A percentile compares a stretch with the other conserved stretches of the same genome.
phyloP scores from a whole-genome alignment of 805 yeast species.

The Candida railenensis region DNA sequence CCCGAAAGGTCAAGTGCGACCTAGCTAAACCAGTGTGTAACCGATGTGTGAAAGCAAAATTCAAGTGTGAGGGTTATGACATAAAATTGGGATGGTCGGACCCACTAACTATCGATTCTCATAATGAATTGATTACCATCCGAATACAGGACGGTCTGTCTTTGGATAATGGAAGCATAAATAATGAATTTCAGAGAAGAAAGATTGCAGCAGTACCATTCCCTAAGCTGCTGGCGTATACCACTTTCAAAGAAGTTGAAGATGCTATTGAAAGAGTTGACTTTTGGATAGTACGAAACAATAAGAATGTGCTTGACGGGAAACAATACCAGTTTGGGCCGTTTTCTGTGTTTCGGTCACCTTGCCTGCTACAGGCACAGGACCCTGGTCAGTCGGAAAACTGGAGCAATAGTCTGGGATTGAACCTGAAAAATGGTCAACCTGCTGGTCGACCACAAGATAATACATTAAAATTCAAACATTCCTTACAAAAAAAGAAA shows the following conservation, averaged over 20 bases:
- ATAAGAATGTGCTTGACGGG: not conserved
- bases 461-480: too few species aligned
- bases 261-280: constrained; percentile 34
- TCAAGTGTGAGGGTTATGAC: constrained; percentile 50
- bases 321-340: constrained; percentile 1
- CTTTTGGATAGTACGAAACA: constrained; percentile 4
- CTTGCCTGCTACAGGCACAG: too few species aligned
- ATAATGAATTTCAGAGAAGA: constrained; percentile 38
- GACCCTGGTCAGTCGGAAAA: too few species aligned
- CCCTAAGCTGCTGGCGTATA: constrained; percentile 32
- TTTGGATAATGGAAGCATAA: constrained; percentile 11
- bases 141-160: not conserved
- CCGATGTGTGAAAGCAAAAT: constrained; percentile 45
- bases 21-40: constrained; percentile 43
- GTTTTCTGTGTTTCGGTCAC: not conserved
- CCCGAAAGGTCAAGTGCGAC: constrained; percentile 55
- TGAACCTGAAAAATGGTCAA: too few species aligned
- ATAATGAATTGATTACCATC: constrained; percentile 13
- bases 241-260: constrained; percentile 40
- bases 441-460: too few species aligned
- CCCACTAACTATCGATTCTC: constrained; percentile 29
- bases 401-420: too few species aligned
- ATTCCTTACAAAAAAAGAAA: not conserved
- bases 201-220: constrained; percentile 44
- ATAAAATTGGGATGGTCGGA: constrained; percentile 49